These are phyloP conservation scores for Yarrowia keelungensis DNA, from an alignment of 805 yeast genomes.

Conservation along the genomic window DNA sequence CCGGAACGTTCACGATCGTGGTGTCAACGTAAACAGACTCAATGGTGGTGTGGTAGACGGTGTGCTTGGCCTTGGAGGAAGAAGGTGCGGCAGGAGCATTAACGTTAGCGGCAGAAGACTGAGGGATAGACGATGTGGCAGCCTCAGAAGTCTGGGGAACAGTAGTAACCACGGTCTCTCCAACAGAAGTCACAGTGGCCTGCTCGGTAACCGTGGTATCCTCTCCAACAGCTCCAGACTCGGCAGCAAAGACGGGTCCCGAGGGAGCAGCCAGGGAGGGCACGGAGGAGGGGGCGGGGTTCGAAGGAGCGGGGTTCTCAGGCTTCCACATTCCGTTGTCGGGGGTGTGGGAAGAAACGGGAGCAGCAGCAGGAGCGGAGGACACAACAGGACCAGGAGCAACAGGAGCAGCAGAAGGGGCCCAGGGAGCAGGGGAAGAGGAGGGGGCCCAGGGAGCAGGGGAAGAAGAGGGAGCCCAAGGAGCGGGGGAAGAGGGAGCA, in stretches of 20 bases:
- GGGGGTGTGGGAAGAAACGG: not conserved
- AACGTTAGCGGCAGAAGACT: no score
- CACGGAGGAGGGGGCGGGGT: no score
- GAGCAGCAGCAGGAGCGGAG: no score
- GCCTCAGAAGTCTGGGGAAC: not conserved
- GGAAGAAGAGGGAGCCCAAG: not conserved
- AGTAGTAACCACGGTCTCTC: not conserved
- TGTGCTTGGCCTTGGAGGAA: slow-evolving; percentile 11
- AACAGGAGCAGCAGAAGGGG: not conserved
- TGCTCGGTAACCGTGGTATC: slow-evolving; percentile 14
- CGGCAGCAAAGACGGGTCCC: slow-evolving; percentile 3
- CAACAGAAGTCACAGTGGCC: not conserved
- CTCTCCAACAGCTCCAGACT: not conserved
- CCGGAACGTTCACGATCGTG: slow-evolving; percentile 9
- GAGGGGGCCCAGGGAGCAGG: not conserved
- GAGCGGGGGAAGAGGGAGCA: not conserved
- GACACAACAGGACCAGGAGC: not conserved
- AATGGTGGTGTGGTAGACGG: slow-evolving; percentile 18
- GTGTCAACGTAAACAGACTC: slow-evolving; percentile 19
- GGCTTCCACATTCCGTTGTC: slow-evolving; percentile 24
- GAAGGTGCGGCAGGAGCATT: not conserved
- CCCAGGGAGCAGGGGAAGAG: not conserved
- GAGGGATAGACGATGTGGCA: no score
- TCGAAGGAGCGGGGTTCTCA: not conserved
- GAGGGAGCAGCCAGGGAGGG: not conserved